Base-by-base conservation (phyloP, 345 rosid genomes). In the Capsella bursapastoris region DNA sequence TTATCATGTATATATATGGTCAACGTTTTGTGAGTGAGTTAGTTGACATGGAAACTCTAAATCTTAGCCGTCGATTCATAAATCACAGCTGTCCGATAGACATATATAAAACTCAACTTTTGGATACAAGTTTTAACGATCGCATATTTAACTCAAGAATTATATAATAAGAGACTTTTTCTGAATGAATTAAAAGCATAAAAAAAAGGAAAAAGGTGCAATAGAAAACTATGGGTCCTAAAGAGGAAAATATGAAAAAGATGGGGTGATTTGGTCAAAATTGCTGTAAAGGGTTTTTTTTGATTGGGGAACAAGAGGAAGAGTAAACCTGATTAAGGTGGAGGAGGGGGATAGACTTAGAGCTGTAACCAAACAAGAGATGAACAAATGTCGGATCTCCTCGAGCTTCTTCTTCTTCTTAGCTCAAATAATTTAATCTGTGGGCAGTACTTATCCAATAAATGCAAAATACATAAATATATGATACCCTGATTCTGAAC, bases 381-480 rank as follows among this genome's bases (percentile, higher is more conserved):
- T 69, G 65, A 76, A 69, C 64, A 68, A 68, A 62, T 43, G 15
- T 76, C 66, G 70, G 65, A 63, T 76, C 66, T 76, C 66, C 66
- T 76, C 66, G 80, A 55, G 75, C 71, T 62, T 37, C 50, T n/a
- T 6, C 12, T 43, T 4, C 16, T 22, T 45, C 10, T 7, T 14
- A 64, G 37, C 41, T 65, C 71, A 35, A 48, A 22, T 73, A 11
- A 44, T 57, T 57, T 44, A 12, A 18, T 57, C 0, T 22, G 25
- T 55, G 27, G 9, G 6, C 13, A 12, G 48, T 22, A 22, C 25
- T 22, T 22, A 32, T 44, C 16, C 34, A 55, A 53, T 16, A 22
- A 72, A 51, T 62, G 70, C 45, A 63, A 14, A 31, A 0, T 40
- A 22, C 52, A 11, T 1, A 40, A 29, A 35, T 18, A 18, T 10